Base-by-base conservation (phyloP, 306 rosid genomes). In the Dalbergia cochinchinensis region DNA sequence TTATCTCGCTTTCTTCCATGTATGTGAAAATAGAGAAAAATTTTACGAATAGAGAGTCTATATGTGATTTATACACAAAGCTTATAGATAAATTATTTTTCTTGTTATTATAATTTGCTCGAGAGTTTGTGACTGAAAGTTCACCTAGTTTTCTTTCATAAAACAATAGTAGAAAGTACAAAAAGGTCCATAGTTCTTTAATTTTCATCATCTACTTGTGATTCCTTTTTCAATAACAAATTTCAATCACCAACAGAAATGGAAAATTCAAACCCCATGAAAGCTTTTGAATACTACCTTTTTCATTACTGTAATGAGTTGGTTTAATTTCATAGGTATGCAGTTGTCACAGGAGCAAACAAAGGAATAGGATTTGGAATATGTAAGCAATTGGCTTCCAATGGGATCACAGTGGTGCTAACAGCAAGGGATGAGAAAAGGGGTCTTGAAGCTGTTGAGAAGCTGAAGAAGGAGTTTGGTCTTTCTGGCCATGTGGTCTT, bases 261-360 rank as follows among this genome's bases (percentile, higher is more conserved):
- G 12, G 5, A 47, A 33, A 69, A 14, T 15, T 12, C 13, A 33
- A 26, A 10, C 15, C 41, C 5, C 11, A 7, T 7, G 48, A 48
- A 26, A 0, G 9, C 10, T 50, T 47, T 20, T 2, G 7, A 37
- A 58, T 11, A 18, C 35, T 62, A 31, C 18, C 12, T 18, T 18
- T 53, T 70, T 7, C 12, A 7, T 45, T 8, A 11, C 1, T 12
- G 14, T 19, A 19, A 47, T 13, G 65, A 14, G 20, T 64, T 39
- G 8, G 11, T 67, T 54, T 5, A 6, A 16, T 68, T 73, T 61
- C 10, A 35, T 58, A 83, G 90, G 75, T 33, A 50, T 73, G 85
- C 82, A 7, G 80, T 88, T 15, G 87, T 88, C 1, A 88, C 91
- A 8, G 85, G 87, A 60, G 85, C 77, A 71, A 84, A 84, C 35